Evolutionary conservation across 1,284 basidiomycete species (phyloP).

Genomic region (Pseudozyma sp.): DNA sequence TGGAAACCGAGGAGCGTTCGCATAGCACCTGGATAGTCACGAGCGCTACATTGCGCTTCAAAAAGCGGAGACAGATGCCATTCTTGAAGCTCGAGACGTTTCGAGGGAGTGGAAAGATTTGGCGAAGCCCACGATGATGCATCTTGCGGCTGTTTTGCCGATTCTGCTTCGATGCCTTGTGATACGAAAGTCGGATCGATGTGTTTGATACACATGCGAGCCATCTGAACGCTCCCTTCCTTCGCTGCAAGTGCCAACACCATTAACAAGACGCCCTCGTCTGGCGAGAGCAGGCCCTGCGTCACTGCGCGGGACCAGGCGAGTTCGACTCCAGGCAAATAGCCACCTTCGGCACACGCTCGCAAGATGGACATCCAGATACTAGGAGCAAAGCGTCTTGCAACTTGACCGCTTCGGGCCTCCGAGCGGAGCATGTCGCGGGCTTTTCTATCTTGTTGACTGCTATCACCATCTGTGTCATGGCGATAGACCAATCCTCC

Average conservation of each 20-base stretch:
- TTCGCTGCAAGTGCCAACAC: conserved; percentile 49
- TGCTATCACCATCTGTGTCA: not conserved
- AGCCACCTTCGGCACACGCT: conserved; percentile 47
- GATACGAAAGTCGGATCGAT: conserved; percentile 19
- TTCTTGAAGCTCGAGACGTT: conserved; percentile 38
- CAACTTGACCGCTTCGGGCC: conserved; percentile 16
- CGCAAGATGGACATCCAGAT: conserved; percentile 59
- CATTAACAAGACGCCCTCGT: conserved; percentile 50
- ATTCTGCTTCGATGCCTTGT: not conserved
- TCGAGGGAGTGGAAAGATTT: conserved; percentile 1
- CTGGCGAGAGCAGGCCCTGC: conserved; percentile 31
- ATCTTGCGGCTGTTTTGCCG: not conserved
- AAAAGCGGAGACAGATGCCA: conserved; percentile 58
- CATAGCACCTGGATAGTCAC: conserved; percentile 43
- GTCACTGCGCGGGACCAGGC: conserved; percentile 52
- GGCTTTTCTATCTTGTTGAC: not conserved
- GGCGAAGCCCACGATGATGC: not conserved
- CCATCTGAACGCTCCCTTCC: conserved; percentile 43
- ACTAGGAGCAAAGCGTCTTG: conserved; percentile 32
- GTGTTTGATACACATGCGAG: conserved; percentile 20
- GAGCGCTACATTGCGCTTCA: conserved; percentile 49
- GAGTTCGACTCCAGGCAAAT: conserved; percentile 48
- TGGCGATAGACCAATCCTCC: conserved; percentile 25
- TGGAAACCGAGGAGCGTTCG: conserved; percentile 19
- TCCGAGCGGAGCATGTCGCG: conserved; percentile 10